Conservation (phyloP, 495 filamentous ascomycete genomes). For the Daldinia concentrica region DNA sequence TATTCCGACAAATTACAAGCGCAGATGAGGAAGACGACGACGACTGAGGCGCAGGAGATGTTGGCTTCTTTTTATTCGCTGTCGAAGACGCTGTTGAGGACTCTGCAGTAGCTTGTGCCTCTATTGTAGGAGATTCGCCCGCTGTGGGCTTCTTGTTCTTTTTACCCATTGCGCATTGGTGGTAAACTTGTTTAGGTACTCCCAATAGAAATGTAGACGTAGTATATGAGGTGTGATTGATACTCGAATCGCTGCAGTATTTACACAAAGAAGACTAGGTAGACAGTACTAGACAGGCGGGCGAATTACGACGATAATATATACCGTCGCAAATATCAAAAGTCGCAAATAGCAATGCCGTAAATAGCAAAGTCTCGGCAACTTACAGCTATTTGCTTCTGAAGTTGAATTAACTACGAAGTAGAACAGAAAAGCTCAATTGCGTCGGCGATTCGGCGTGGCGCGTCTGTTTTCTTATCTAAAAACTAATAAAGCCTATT, state of each 20-base stretch:
- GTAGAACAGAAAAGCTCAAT: constrained; percentile 28
- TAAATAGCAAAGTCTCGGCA: background rate
- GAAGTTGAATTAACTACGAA: constrained; percentile 3
- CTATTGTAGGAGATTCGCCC: constrained; percentile 41
- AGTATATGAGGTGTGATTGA: constrained; percentile 21
- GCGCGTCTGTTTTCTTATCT: constrained; percentile 36
- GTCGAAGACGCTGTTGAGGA: constrained; percentile 23
- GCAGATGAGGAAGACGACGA: constrained; percentile 60
- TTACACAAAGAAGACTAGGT: background rate
- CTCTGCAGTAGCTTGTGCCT: constrained; percentile 37
- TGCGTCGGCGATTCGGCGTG: constrained; percentile 32
- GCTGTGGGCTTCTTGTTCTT: constrained; percentile 56
- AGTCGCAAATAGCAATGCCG: constrained; percentile 9
- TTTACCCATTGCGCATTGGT: constrained; percentile 53
- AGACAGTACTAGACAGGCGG: background rate
- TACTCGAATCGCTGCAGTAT: constrained; percentile 1
- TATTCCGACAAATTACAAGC: constrained; percentile 77
- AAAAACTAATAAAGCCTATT: constrained; percentile 6
- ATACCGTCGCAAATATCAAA: background rate
- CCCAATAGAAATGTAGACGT: constrained; percentile 11
- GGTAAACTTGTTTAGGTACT: constrained; percentile 23
- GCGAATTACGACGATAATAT: constrained; percentile 23
- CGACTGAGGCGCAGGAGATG: constrained; percentile 52
- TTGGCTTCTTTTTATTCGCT: constrained; percentile 41
- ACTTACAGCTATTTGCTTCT: constrained; percentile 13